Evolutionary conservation across 2,329 filamentous ascomycete genomes (phyloP), one percentile per base, ranked within the genome.

Genomic region (Talaromyces sp.): DNA sequence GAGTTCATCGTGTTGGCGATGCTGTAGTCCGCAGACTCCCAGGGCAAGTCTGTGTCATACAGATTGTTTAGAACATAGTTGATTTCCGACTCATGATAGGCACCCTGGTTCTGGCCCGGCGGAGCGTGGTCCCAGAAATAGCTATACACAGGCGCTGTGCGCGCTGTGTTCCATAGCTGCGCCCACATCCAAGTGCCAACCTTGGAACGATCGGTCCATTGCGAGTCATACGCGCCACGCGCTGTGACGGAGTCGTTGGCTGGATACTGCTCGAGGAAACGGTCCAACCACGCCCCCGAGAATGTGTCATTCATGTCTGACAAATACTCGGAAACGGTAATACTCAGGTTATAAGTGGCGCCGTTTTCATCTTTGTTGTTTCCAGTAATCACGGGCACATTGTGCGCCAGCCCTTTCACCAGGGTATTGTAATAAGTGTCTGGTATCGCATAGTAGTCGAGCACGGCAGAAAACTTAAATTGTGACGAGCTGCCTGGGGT

Each of bases 281-380:
- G 61, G 17, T 57, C 55, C 25, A 32, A 6, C 52, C 52, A 55
- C 28, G 2, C 27, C n/a, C 52, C 52, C 17, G 52, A 55, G 28
- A 55, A 55, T 8, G 52, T 19, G 8, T 55, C 52, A 13, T 55
- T 55, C 52, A 55, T 55, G 8, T 55, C 52, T 3, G 52, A 30
- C 17, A 55, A 28, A 13, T 55, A 55, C 19, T 55, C 27, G 4
- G 59, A 56, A 10, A 70, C 44, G 10, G 66, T 66, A 57, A 69
- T 65, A 44, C 63, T 66, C 1, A 68, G 64, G 17, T 62, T 62
- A n/a, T 67, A 68, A 39, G 33, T 62, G 1, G 68, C 66, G 17
- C 71, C 69, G 32, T 62, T 67, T 62, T 73, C 70, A 28, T 73
- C 72, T 42, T 63, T 64, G 54, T 65, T 73, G 63, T 72, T 72